A percentile compares a stretch with the other conserved stretches of the same genome.
Evolutionary conservation across 768 basidiomycete species (phyloP).

Genomic region (Gloeostereum incarnatum): DNA sequence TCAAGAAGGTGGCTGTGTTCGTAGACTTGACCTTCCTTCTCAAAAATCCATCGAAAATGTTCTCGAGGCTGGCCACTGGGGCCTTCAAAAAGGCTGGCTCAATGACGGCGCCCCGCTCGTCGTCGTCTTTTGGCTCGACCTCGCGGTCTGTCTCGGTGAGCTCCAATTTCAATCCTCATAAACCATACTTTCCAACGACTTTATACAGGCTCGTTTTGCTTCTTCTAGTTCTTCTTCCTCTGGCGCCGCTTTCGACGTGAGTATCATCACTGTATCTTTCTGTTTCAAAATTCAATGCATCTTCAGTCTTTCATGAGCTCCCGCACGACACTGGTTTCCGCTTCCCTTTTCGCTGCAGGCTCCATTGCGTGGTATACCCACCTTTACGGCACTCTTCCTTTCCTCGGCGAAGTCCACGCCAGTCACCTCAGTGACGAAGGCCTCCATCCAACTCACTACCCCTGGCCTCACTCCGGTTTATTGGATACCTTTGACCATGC

Average conservation of each 20-base stretch:
- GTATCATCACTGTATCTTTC: constrained; percentile 12
- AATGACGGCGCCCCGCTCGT: constrained; percentile 34
- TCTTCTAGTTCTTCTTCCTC: constrained; percentile 49
- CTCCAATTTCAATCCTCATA: constrained; percentile 8
- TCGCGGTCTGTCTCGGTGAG: constrained; percentile 45
- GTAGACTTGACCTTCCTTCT: constrained; percentile 22
- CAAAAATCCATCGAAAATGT: constrained; percentile 58
- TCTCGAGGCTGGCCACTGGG: constrained; percentile 74
- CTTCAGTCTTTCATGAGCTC: constrained; percentile 58
- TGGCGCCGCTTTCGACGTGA: constrained; percentile 57
- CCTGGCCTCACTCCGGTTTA: constrained; percentile 86
- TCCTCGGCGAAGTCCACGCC: constrained; percentile 88
- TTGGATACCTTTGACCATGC: constrained; percentile 95
- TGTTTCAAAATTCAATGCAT: neutral
- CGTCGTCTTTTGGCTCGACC: constrained; percentile 25
- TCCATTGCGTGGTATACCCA: constrained; percentile 96
- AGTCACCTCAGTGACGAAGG: constrained; percentile 91
- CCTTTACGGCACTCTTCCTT: constrained; percentile 83
- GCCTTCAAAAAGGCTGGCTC: constrained; percentile 49
- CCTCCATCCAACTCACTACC: constrained; percentile 78
- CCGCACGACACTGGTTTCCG: constrained; percentile 65
- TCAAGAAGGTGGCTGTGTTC: too few relatives aligned
- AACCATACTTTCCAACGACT: constrained; percentile 11
- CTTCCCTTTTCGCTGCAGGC: constrained; percentile 71
- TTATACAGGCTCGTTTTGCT: constrained; percentile 55